Evolutionary conservation across 2,329 filamentous ascomycete genomes (phyloP), one percentile per base, ranked within the genome.

Genomic region (Metarhizium guizhouense): DNA sequence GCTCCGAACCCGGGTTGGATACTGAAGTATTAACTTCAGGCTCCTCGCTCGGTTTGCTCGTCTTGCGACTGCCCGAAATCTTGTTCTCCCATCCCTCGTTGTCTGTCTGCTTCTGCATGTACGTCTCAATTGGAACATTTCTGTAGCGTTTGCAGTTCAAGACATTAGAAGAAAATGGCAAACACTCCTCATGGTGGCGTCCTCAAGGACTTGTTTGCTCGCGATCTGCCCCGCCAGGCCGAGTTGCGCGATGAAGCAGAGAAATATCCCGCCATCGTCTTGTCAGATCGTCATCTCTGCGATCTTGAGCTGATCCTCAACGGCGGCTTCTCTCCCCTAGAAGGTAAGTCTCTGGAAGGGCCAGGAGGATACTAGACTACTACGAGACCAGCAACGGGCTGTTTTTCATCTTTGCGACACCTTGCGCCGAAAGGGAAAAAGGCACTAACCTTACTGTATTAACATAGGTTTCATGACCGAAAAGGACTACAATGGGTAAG

Each of bases 261-360:
- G 79, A 86, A 70, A 36, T 85, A 97, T 49, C 90, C 91, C 42
- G 88, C 93, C 42, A 80, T 99, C 63, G 77, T 87, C 58, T 85
- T 99, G 63, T 88, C 83, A 53, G 94, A 99, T 81, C 86, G 94
- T 67, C 94, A 99, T 76, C 85, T 99, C 52, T 99, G 94, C 76
- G 94, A 99, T 81, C 82, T 99, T 63, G 94, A 99, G 76, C 77
- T 99, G 74, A 91, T 99, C 68, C 85, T 99, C 73, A 97, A 91
- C 74, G 94, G 94, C 71, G 94, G 94, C 62, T 99, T 99, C 79
- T 96, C 92, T 62, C 94, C 94, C 57, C 84, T 99, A 45, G 93
- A 99, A 84, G 94, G 92, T 95, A 67, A 60, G 84, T 47, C 43
- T 40, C 16, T 50, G 32, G 32, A 36, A 13, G 6, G 8, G 32